phyloP scores from a whole-genome alignment of 2,329 filamentous ascomycete genomes.

The Colletotrichum acutatum region DNA sequence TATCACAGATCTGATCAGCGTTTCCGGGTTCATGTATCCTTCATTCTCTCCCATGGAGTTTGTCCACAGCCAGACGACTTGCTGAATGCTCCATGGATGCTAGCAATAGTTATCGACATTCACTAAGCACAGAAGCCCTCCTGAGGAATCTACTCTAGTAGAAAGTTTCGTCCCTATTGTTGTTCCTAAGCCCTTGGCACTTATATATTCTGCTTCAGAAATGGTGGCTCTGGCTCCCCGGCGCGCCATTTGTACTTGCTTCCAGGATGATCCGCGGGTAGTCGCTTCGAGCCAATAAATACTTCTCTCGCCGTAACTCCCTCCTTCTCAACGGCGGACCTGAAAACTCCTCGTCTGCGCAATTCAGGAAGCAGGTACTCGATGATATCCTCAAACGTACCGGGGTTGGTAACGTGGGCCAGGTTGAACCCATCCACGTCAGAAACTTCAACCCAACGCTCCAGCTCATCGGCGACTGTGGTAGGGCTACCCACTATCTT shows the following conservation, averaged over 20 bases:
- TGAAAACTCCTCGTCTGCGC: background rate
- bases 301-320: background rate
- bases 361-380: background rate
- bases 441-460: background rate
- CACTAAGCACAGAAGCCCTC: too few relatives aligned
- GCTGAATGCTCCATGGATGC: too few relatives aligned
- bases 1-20: too few relatives aligned
- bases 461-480: background rate
- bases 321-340: background rate
- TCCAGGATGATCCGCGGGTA: background rate
- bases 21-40: too few relatives aligned
- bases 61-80: too few relatives aligned
- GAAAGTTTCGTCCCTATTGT: too few relatives aligned
- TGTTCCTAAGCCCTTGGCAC: slow-evolving; percentile 47
- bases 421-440: background rate
- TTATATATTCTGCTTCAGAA: background rate
- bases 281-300: background rate
- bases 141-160: too few relatives aligned
- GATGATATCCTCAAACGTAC: background rate
- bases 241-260: background rate
- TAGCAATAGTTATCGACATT: too few relatives aligned
- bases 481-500: background rate
- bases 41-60: too few relatives aligned
- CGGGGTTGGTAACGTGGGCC: background rate
- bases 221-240: background rate